Evolutionary conservation across 441 rosid species (phyloP).

Genomic region (Pelargonium fulgidum): DNA sequence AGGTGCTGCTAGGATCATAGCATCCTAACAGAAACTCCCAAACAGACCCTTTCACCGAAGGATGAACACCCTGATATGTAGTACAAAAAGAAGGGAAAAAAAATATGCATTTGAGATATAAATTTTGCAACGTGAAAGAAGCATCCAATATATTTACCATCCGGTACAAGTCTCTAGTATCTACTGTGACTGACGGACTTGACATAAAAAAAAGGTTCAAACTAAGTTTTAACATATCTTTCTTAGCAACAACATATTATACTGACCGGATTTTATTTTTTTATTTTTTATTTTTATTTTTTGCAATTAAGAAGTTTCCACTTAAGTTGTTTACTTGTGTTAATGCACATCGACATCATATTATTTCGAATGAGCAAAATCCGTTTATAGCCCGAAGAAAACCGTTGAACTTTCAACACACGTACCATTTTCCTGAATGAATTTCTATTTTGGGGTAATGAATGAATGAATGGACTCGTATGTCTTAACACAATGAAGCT

Average conservation of each 20-base stretch:
- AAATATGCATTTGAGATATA: neutral
- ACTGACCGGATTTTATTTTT: neutral
- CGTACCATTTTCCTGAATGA: neutral
- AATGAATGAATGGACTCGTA: neutral
- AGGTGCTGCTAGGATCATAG: constrained; percentile 80
- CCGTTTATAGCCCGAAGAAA: neutral
- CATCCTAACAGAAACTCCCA: constrained; percentile 96
- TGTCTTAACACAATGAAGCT: neutral
- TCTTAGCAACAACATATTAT: neutral
- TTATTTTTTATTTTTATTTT: too few relatives aligned
- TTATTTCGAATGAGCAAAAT: neutral
- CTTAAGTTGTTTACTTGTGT: neutral
- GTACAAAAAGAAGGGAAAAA: neutral
- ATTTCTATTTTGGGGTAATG: neutral
- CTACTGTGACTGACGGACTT: too few relatives aligned
- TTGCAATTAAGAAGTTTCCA: neutral
- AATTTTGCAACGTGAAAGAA: constrained; percentile 2
- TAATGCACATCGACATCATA: too few relatives aligned
- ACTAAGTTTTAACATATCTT: neutral
- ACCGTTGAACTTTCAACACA: neutral
- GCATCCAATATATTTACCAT: neutral
- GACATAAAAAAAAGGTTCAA: neutral
- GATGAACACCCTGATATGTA: constrained; percentile 76
- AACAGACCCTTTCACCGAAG: constrained; percentile 71
- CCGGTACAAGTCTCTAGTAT: neutral